Evolutionary conservation across 805 yeast species (phyloP), one percentile per base, ranked within the genome.

Genomic region (Nadsonia fulvescens): DNA sequence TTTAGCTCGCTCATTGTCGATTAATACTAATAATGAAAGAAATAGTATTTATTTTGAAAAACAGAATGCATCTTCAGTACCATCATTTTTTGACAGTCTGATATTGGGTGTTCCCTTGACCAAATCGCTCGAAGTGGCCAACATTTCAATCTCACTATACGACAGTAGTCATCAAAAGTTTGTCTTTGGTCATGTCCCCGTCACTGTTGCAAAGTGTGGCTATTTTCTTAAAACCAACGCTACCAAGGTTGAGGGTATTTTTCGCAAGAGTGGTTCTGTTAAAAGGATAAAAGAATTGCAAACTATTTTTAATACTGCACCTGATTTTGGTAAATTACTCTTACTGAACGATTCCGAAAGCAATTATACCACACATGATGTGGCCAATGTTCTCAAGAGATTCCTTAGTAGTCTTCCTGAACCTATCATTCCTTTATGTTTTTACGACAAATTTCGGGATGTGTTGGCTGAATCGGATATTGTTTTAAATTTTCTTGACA

Each of bases 351-450:
- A 91, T 1, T 86, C 68, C 51, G 79, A 81, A 1, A 94, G 83
- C 7, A 96, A 89, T 52, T 96, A 86, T 49, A 94, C 93, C 1
- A 93, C 96, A 1, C 77, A 89, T 44, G 99, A 89, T 49, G 95
- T 93, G 1, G 93, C 96, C 2, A 77, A 89, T 11, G 58, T 89
- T 12, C 63, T 89, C 31, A 63, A 96, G 45, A 59, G 98, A 30
- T 89, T 66, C 46, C 58, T 89, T 34, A 81, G 82, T 43, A 71
- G 81, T 23, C 61, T 89, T 30, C 91, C 93, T 1, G 96, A 89
- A 42, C 96, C 96, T 0, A 59, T 89, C 30, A 70, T 89, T 11
- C 94, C 96, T 1, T 54, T 79, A 18, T 61, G 62, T 4, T 51
- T 68, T 33, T 89, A 86, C 47, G 79, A 76, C 37, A 56, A 57